Base-by-base conservation (phyloP, 2,329 filamentous ascomycete species). In the Cephalotrichum gorgonifer region DNA sequence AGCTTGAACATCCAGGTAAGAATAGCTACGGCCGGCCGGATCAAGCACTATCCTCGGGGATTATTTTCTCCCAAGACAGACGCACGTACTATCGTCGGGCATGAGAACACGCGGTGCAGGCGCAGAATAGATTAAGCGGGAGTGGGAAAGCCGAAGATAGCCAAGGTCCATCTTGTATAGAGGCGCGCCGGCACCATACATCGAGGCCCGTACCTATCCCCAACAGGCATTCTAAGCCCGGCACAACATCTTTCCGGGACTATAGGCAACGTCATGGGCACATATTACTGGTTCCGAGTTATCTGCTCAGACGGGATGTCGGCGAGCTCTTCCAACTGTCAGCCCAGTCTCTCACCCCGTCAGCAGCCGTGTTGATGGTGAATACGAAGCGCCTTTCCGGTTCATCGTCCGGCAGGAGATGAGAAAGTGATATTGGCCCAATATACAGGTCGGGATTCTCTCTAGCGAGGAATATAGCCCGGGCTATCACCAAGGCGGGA, bases 61-160 rank as follows among this genome's bases (percentile, higher is more conserved):
- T n/a, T n/a, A n/a, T 45, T 31, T 45, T 23, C n/a, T 23, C 17
- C 27, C 17, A 9, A 22, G 27, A 23, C 43, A 35, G 43, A 23
- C 15, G 43, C 43, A 45, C 23, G 43, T 45, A 35, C 43, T 45
- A 20, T 9, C 9, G 4, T 45, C 43, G 43, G 43, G 43, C 43
- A 45, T 45, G 27, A 22, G 26, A 17, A 45, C 43, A 33, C 23
- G 43, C 43, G 28, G 12, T 11, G 43, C 15, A 26, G 43, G 43
- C 27, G 17, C 15, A 20, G 28, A 31, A 35, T 45, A 45, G 4
- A 31, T 45, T 31, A 35, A 35, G 27, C 28, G 28, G 30, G n/a
- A n/a, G n/a, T n/a, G n/a, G n/a, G n/a, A n/a, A n/a, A n/a, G n/a
- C n/a, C n/a, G n/a, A n/a, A n/a, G n/a, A n/a, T n/a, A n/a, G n/a